Evolutionary conservation across 805 yeast genomes (phyloP), one percentile per base, ranked within the genome.

Genomic region (Kuraishia ogatae): DNA sequence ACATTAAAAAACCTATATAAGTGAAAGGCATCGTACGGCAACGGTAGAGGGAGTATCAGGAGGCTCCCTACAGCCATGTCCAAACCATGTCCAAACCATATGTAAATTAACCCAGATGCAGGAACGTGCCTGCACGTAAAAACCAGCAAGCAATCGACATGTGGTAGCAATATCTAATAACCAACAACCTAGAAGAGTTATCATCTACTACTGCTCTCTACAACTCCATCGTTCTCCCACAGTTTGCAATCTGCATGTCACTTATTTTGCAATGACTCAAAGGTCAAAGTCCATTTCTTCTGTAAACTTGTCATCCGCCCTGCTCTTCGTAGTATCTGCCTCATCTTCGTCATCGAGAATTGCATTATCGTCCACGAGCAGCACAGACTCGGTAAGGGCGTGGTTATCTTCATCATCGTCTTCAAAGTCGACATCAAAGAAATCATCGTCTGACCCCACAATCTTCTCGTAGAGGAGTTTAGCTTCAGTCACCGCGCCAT

Each of bases 351-450:
- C 58, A 10, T 59, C 58, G 8, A 60, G 57, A 20, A 55, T 72
- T 23, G 69, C 73, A 53, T 71, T 75, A 29, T 74, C 79, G 15
- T 61, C 71, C 50, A 71, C 70, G 19, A 75, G 77, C 50, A 69
- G 62, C 39, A 62, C 70, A 51, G 61, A 59, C 50, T 54, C 56
- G 24, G 53, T 50, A 21, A 54, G 51, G 23, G 66, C 66, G 53
- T 61, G 58, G 53, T 52, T 54, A 55, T 53, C 77, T 39, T 84
- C 92, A 50, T 88, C 96, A 21, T 91, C 97, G 67, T 93, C 98
- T 70, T 93, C 97, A 66, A 93, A 93, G 70, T 93, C 98, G 48
- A 93, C 89, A 68, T 90, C 97, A 66, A 93, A 93, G 72, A 94
- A 94, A 70, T 93, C 98, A 63, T 93, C 97, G 66, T 88, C 94